phyloP scores from a whole-genome alignment of 768 basidiomycete species.

The Suillus spraguei region DNA sequence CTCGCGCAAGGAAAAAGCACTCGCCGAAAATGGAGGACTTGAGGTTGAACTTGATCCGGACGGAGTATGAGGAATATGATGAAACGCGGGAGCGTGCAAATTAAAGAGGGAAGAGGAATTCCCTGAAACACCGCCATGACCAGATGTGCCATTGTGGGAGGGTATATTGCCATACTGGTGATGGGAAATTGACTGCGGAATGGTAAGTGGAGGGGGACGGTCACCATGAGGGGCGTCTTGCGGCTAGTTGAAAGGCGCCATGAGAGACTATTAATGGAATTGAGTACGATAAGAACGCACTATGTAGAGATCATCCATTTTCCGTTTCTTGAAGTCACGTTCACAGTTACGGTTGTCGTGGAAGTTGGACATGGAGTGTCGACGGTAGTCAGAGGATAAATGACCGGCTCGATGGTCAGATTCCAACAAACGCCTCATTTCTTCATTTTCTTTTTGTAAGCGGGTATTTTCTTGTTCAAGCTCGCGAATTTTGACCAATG shows the following conservation, averaged over 20 bases:
- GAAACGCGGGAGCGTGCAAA: constrained; percentile 60
- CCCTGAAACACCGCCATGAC: constrained; percentile 36
- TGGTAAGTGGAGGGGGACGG: constrained; percentile 61
- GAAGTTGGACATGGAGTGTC: constrained; percentile 48
- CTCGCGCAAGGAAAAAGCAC: constrained; percentile 52
- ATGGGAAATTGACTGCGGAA: constrained; percentile 54
- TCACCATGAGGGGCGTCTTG: constrained; percentile 44
- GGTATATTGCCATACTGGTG: constrained; percentile 51
- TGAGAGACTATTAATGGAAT: neutral
- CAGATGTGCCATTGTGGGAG: constrained; percentile 43
- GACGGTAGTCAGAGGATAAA: constrained; percentile 47
- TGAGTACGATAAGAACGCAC: constrained; percentile 30
- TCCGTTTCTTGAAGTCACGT: constrained; percentile 64
- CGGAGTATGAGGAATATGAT: constrained; percentile 66
- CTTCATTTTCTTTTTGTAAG: constrained; percentile 72
- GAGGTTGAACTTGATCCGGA: constrained; percentile 74
- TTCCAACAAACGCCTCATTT: constrained; percentile 69
- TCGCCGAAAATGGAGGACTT: constrained; percentile 87
- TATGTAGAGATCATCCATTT: constrained; percentile 62
- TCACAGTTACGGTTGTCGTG: constrained; percentile 53
- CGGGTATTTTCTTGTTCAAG: constrained; percentile 80
- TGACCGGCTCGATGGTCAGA: constrained; percentile 34
- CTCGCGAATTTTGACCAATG: constrained; percentile 75
- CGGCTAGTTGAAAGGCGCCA: constrained; percentile 38
- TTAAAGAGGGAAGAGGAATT: constrained; percentile 49